Evolutionary conservation across 208 protist species (phyloP), one percentile per base, ranked within the genome.

Genomic region (Acanthamoeba culbertsoni): DNA sequence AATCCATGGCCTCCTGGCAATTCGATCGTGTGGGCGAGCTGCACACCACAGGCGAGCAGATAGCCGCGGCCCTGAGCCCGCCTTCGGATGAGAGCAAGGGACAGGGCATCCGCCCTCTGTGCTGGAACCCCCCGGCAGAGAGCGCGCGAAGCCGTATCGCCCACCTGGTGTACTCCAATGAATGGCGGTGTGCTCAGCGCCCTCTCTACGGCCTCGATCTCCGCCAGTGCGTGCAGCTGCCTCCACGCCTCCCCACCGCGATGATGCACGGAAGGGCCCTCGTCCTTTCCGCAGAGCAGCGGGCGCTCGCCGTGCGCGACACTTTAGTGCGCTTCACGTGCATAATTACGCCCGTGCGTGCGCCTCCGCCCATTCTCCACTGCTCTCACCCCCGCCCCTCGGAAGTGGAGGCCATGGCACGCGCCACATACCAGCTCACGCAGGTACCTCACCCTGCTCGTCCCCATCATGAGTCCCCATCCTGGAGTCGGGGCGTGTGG

Each of bases 121-220:
- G 14, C 14, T 23, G 23, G 23, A 14, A n/a, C 23, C 16, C 51
- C 23, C 51, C 16, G 51, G 14, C 14, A n/a, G 51, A 59, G 51
- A 59, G 51, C 16, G 51, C 14, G 14, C 16, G 23, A 23, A 59
- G 51, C 51, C 51, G 51, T n/a, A 23, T 59, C n/a, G 77, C 40
- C 18, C 59, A 94, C 12, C 71, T 94, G 37, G 18, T 55, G n/a
- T 28, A 4, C n/a, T n/a, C 71, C 28, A 93, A 94, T 93, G 35
- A 92, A 57, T 71, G 53, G 35, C 63, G 93, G 53, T 71, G 31
- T 40, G 46, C 84, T 35, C 86, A 92, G 28, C 59, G 35, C 35
- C 93, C 93, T 55, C 14, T 95, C 4, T 95, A 94, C 48, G 94
- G 93, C 40, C 7, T 12, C 8, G 88, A 95, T 89, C 71, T 93